Percentiles rank a stretch among this genome's conserved stretches.
phyloP scores from a whole-genome alignment of 768 basidiomycete genomes.

The Termitomyces titanicus region DNA sequence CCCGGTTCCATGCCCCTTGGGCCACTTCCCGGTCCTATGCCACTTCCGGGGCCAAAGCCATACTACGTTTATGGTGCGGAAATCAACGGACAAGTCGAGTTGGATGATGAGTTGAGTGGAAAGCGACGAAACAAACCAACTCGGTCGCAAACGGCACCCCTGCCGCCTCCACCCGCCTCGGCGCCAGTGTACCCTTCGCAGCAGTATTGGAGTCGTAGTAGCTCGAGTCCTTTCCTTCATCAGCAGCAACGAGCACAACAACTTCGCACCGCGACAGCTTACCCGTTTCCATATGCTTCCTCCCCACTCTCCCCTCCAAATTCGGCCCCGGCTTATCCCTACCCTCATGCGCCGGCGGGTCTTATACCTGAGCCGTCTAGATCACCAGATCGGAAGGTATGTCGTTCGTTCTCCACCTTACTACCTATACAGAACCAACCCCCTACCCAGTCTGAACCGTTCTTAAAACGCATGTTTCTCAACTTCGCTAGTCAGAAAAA shows the following conservation, averaged over 20 bases:
- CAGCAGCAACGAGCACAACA: neutral
- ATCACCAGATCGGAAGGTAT: neutral
- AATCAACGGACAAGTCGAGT: neutral
- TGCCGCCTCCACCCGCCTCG: neutral
- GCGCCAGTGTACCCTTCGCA: neutral
- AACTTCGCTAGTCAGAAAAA: neutral
- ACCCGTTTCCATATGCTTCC: neutral
- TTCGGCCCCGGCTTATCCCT: constrained; percentile 5
- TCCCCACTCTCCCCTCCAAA: constrained; percentile 4
- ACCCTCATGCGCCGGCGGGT: neutral
- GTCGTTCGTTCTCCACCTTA: neutral
- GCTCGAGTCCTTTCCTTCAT: neutral
- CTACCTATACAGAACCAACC: neutral
- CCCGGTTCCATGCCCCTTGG: neutral
- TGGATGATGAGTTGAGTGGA: neutral
- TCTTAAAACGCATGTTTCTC: neutral
- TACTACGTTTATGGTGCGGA: neutral
- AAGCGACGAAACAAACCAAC: neutral
- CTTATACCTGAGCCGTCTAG: neutral
- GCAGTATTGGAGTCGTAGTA: neutral
- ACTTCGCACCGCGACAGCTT: neutral
- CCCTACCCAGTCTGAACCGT: neutral
- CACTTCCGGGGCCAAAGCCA: neutral
- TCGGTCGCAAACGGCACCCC: neutral
- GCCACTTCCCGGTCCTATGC: constrained; percentile 3